Evolutionary conservation across 75 land plant genomes (phyloP).

Genomic region (Adiantum capillusveneris): DNA sequence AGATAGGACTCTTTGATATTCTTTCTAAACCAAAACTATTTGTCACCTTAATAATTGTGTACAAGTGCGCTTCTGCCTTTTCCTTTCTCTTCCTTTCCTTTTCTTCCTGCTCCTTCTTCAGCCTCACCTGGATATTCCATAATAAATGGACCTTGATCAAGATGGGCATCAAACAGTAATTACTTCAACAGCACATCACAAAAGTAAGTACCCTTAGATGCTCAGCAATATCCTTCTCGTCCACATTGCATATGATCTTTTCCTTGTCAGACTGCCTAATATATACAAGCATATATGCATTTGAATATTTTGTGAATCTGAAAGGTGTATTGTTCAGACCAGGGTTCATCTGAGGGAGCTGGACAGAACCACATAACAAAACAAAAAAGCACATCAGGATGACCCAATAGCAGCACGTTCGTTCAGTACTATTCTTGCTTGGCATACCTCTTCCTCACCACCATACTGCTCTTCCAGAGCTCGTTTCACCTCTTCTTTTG

Average conservation of each 20-base stretch:
- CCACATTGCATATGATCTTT: conserved; percentile 77
- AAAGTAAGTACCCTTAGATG: conserved; percentile 49
- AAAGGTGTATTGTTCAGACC: conserved; percentile 72
- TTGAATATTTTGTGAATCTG: conserved; percentile 67
- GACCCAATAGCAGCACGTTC: not conserved
- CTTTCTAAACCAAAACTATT: not conserved
- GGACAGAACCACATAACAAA: not conserved
- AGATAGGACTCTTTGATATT: no score
- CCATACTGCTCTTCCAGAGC: conserved; percentile 86
- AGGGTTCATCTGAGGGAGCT: conserved; percentile 79
- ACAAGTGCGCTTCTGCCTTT: conserved; percentile 80
- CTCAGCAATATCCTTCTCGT: conserved; percentile 69
- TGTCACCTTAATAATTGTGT: conserved; percentile 67
- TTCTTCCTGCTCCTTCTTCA: conserved; percentile 82
- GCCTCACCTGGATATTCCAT: conserved; percentile 51
- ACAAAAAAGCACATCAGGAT: not conserved
- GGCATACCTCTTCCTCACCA: conserved; percentile 79
- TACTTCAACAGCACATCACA: not conserved
- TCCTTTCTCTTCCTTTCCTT: conserved; percentile 67
- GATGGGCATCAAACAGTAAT: not conserved
- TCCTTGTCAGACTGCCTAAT: conserved; percentile 82
- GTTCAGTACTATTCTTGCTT: no score
- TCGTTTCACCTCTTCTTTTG: conserved; percentile 61
- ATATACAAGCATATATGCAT: conserved; percentile 93
- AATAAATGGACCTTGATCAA: no score